phyloP scores from a whole-genome alignment of 768 basidiomycete species.

The Suillus clintonianus region DNA sequence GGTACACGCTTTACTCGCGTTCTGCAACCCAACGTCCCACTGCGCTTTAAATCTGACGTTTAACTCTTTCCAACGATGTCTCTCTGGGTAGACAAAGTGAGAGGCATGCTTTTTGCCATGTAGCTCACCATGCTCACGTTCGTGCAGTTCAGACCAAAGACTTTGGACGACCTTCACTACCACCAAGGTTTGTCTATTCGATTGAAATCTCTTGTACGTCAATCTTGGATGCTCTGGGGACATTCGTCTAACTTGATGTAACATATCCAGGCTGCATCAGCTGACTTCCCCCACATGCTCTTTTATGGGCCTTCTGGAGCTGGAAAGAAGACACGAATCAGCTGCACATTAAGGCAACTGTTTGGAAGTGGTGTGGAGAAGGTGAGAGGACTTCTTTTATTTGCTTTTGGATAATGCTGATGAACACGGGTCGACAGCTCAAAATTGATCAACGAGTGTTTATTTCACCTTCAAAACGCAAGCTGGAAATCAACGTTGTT shows the following conservation, averaged over 20 bases:
- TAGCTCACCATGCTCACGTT: slow-evolving; percentile 4
- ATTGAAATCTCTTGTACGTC: slow-evolving; percentile 72
- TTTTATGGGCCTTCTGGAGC: slow-evolving; percentile 98
- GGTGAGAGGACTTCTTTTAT: slow-evolving; percentile 41
- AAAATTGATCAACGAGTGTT: slow-evolving; percentile 98
- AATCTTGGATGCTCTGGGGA: background rate
- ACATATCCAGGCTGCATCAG: slow-evolving; percentile 66
- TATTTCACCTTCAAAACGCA: slow-evolving; percentile 89
- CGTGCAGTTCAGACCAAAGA: slow-evolving; percentile 79
- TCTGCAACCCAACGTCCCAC: background rate
- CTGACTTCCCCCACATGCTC: slow-evolving; percentile 96
- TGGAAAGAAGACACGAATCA: slow-evolving; percentile 97
- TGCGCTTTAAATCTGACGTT: background rate
- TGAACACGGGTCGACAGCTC: slow-evolving; percentile 52
- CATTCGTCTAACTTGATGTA: background rate
- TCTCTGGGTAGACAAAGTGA: slow-evolving; percentile 63
- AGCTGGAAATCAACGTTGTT: slow-evolving; percentile 94
- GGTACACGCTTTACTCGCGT: background rate
- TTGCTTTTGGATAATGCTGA: slow-evolving; percentile 1
- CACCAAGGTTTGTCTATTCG: slow-evolving; percentile 80
- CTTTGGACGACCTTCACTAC: slow-evolving; percentile 86
- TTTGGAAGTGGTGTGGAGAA: slow-evolving; percentile 94
- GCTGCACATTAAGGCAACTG: slow-evolving; percentile 82
- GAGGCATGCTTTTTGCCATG: background rate
- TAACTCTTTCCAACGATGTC: slow-evolving; percentile 44